Base-by-base conservation (phyloP, 2,329 filamentous ascomycete species). In the Elsinoe australis region DNA sequence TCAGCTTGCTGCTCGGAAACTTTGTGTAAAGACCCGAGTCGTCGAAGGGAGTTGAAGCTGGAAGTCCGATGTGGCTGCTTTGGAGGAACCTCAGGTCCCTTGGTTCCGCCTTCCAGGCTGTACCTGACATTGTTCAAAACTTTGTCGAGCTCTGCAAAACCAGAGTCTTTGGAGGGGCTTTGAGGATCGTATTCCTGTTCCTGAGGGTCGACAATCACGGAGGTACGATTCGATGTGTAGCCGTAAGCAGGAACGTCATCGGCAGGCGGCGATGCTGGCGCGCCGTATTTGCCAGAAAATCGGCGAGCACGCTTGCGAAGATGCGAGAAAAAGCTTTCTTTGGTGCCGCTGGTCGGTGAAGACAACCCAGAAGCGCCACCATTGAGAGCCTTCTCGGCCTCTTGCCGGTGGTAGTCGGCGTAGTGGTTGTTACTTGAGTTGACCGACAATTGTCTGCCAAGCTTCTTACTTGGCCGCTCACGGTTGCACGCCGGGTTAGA, bases 271-370 rank as follows among this genome's bases (percentile, higher is more conserved):
- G 87, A 86, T 51, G 84, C 79, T 5, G 87, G 83, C 10, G 81
- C 82, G 62, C 90, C 86, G 61, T 95, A 88, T 50, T 90, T 82
- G 38, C 92, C 92, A 19, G 92, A 98, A 52, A 98, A 82, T 56
- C 92, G 79, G 57, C 92, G 80, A 21, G 94, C 92, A 45, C 90
- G 83, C 68, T 98, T 98, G 49, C 92, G 80, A 5, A 98, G 75
- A 63, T 98, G 92, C 0, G 92, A 96, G 69, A 98, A 98, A 72
- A 98, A 98, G 66, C 92, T 87, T 65, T 98, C 92, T 62, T 94
- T 94, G 49, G 88, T 85, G 14, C 78, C 85, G 58, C 77, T 82
- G 0, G 83, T 80, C 3, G 88, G 87, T 4, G 87, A 92, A 12
- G 78, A 80, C 18, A 89, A 71, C 17, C 82, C 85, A 26, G 76